Evolutionary conservation across 2,329 filamentous ascomycete species (phyloP), one percentile per base, ranked within the genome.

Genomic region (Diaporthe amygdali): DNA sequence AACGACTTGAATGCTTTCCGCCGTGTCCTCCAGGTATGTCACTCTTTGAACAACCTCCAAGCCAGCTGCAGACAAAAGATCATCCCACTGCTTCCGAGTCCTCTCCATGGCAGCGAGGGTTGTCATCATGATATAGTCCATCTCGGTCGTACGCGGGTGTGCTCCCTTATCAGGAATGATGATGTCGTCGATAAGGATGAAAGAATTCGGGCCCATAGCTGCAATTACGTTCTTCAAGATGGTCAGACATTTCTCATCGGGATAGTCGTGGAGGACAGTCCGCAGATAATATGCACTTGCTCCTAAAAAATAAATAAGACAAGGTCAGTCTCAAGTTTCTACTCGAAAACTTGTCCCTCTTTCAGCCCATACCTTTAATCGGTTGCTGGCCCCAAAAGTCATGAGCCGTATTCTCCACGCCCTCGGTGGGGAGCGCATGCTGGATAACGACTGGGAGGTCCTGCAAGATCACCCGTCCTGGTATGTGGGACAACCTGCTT

Each of bases 131-230:
- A 74, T 76, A 17, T 84, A 47, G 71, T 84, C 83, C 41, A 78
- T 71, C 39, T 76, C 70, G 0, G 79, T 76, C 2, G 79, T 75
- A 10, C 79, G 74, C 66, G 71, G 77, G 22, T 78, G 76, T 1
- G 77, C 79, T 2, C 78, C 77, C 6, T 52, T 74, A 22, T 83
- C 76, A 0, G 82, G 81, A 10, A 85, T 51, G 12, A 85, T 78
- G 8, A 82, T 76, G n/a, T 85, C 84, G 68, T 83, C 81, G 61
- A 85, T 81, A 20, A 86, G 52, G 22, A 68, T 68, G 12, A 59
- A 46, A 27, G 66, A 68, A 2, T 49, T 17, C 1, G 66, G 66
- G 2, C 52, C 72, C 78, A 84, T 78, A 5, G 82, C 81, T 1
- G 75, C 69, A 2, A 74, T 66, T 12, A 78, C 72, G 44, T 81